A percentile compares a stretch with the other conserved stretches of the same genome.
These are phyloP conservation scores for Xylaria grammica DNA, from an alignment of 495 filamentous ascomycete genomes.

Conservation along the genomic window DNA sequence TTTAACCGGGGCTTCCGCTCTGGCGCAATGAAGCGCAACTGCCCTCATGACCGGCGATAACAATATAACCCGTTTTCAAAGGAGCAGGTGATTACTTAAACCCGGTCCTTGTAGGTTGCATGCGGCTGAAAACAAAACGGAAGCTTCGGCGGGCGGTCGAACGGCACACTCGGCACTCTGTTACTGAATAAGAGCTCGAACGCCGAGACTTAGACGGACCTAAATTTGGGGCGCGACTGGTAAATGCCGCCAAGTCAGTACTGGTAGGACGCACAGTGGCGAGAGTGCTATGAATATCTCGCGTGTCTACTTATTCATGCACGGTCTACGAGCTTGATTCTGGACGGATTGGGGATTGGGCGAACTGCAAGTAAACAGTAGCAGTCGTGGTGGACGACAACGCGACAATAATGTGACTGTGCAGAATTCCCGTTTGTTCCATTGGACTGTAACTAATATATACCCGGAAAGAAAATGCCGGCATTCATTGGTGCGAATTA, in stretches of 20 bases:
- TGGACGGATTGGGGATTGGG: too few species aligned
- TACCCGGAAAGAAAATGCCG: background rate
- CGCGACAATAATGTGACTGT: too few species aligned
- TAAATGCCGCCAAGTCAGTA: background rate
- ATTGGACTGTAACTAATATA: constrained; percentile 7
- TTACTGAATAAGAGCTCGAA: background rate
- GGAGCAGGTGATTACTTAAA: background rate
- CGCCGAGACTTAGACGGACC: background rate
- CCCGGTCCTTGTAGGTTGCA: background rate
- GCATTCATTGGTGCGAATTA: constrained; percentile 13
- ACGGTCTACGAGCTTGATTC: too few species aligned
- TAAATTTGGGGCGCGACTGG: background rate
- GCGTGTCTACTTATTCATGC: too few species aligned
- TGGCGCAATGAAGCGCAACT: background rate
- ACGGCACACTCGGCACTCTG: constrained; percentile 6
- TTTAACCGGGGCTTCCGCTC: background rate
- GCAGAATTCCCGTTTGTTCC: too few species aligned
- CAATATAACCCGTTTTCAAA: background rate
- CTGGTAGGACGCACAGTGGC: background rate
- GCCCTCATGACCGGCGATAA: constrained; percentile 3
- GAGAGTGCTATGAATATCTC: background rate
- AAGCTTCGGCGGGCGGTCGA: constrained; percentile 9
- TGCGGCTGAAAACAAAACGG: constrained; percentile 16
- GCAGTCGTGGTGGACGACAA: too few species aligned
- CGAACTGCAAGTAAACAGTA: too few species aligned